These are phyloP conservation scores for Sparassis latifolia DNA, from an alignment of 1,284 basidiomycete species.

Conservation along the genomic window DNA sequence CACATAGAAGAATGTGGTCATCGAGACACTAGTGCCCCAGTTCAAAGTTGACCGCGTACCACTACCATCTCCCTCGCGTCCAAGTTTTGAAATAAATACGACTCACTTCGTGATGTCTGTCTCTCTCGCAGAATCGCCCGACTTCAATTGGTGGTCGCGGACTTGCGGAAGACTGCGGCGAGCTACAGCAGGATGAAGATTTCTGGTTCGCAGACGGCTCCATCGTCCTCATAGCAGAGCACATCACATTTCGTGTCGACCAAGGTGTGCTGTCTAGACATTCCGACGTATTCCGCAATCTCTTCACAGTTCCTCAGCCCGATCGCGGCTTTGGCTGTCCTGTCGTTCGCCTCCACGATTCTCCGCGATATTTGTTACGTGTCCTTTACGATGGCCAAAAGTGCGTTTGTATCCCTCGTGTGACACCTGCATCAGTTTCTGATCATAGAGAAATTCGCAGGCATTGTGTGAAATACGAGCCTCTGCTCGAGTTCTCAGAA, in stretches of 20 bases:
- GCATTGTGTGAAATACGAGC: constrained; percentile 1
- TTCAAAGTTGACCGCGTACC: too few species aligned
- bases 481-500: constrained; percentile 11
- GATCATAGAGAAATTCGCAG: neutral
- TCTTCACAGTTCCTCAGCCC: constrained; percentile 18
- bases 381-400: constrained; percentile 5
- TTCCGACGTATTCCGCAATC: constrained; percentile 21
- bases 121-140: too few species aligned
- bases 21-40: too few species aligned
- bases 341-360: constrained; percentile 16
- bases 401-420: constrained; percentile 14
- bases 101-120: too few species aligned
- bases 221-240: constrained; percentile 18
- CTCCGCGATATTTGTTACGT: constrained; percentile 1
- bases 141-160: too few species aligned
- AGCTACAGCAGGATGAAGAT: constrained; percentile 1
- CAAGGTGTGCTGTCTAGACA: constrained; percentile 17
- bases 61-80: too few species aligned
- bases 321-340: constrained; percentile 15
- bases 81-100: too few species aligned
- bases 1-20: too few species aligned
- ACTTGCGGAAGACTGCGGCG: too few species aligned
- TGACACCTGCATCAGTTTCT: constrained; percentile 11
- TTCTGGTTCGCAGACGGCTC: constrained; percentile 25
- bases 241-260: constrained; percentile 18